Percentiles rank a stretch among this genome's conserved stretches.
These are phyloP conservation scores for Papiliotrema fonsecae DNA, from an alignment of 1,284 basidiomycete species.

Conservation along the genomic window DNA sequence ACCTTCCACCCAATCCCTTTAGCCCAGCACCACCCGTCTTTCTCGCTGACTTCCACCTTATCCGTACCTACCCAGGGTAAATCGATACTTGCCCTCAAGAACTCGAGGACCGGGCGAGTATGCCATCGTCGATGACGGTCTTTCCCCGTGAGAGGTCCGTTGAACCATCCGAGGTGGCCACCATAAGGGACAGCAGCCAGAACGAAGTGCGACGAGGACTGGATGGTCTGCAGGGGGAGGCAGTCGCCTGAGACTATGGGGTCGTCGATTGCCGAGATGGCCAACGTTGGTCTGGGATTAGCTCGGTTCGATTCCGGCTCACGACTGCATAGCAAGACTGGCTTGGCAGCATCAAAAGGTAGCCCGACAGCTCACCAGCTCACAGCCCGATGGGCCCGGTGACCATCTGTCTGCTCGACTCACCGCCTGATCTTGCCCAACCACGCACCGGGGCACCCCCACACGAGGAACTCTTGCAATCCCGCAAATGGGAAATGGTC, in stretches of 20 bases:
- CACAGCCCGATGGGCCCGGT: no score
- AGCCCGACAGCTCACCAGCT: no score
- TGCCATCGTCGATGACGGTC: constrained; percentile 23
- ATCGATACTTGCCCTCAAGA: constrained; percentile 12
- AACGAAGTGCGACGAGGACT: constrained; percentile 61
- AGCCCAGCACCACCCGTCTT: constrained; percentile 17
- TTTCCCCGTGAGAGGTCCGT: constrained; percentile 43
- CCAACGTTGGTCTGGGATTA: constrained; percentile 54
- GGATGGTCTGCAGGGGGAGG: constrained; percentile 54
- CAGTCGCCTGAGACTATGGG: constrained; percentile 64
- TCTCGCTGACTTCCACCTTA: not conserved
- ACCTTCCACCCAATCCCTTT: constrained; percentile 15
- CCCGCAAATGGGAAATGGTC: constrained; percentile 22
- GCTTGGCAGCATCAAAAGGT: no score
- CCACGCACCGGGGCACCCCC: constrained; percentile 51
- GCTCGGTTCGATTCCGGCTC: not conserved
- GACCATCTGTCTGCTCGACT: constrained; percentile 13
- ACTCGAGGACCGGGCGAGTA: constrained; percentile 17
- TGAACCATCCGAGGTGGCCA: constrained; percentile 97
- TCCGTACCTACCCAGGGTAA: not conserved
- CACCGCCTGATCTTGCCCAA: constrained; percentile 42
- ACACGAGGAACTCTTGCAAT: constrained; percentile 42
- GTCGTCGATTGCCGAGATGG: constrained; percentile 86
- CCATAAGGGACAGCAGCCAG: constrained; percentile 74
- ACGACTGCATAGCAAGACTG: no score